Evolutionary conservation across 1,284 basidiomycete species (phyloP).

Genomic region (Cryptococcus depauperatus): DNA sequence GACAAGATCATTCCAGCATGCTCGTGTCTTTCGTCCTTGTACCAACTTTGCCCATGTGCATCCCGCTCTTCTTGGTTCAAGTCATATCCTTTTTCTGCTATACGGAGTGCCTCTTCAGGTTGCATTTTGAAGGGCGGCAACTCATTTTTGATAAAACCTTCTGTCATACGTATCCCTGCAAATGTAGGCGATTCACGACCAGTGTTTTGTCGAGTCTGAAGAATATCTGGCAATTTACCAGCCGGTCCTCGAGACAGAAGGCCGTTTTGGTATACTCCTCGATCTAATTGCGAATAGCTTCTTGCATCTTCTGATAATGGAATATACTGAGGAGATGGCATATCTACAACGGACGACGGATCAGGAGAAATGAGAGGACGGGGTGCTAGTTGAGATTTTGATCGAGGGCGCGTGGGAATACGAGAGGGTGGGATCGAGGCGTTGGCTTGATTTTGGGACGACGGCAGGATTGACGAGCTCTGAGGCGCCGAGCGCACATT

Average conservation of each 20-base stretch:
- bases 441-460: background rate
- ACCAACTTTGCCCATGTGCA: background rate
- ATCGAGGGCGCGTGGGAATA: slow-evolving; percentile 12
- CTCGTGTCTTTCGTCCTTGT: background rate
- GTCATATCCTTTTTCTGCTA: slow-evolving; percentile 24
- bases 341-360: background rate
- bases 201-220: no score
- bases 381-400: slow-evolving; percentile 3
- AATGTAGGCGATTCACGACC: background rate
- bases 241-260: background rate
- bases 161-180: slow-evolving; percentile 5
- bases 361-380: background rate
- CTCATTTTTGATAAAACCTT: slow-evolving; percentile 31
- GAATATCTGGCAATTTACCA: background rate
- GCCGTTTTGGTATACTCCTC: background rate
- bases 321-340: slow-evolving; percentile 9
- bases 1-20: background rate
- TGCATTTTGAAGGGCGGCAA: slow-evolving; percentile 26
- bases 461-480: background rate
- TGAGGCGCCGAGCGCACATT: background rate
- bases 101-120: slow-evolving; percentile 24
- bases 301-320: background rate
- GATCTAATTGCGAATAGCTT: background rate
- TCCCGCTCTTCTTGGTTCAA: slow-evolving; percentile 6
- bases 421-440: background rate